Base-by-base conservation (phyloP, 192 early-diverging fungal genomes). In the Podila epigama region DNA sequence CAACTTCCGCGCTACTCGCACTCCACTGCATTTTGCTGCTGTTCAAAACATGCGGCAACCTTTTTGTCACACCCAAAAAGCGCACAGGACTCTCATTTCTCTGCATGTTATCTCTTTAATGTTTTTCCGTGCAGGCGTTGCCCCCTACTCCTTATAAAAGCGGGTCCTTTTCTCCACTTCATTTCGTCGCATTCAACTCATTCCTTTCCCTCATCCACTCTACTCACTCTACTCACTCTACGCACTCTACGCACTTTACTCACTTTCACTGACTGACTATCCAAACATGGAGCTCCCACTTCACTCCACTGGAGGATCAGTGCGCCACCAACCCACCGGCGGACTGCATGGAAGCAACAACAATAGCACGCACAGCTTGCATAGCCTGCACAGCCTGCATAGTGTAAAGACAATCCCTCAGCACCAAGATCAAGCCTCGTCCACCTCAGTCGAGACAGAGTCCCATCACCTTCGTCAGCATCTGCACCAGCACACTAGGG, bases 401-500 rank as follows among this genome's bases (percentile, higher is more conserved):
- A n/a, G n/a, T n/a, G n/a, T n/a, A n/a, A n/a, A n/a, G n/a, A n/a
- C n/a, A n/a, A n/a, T n/a, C n/a, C n/a, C n/a, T 2, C 27, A 32
- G 4, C 27, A 12, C 29, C 27, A 3, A 15, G 25, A 16, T 28
- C 12, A 54, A 20, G 4, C 5, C 51, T 3, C 9, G 2, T 51
- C 51, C 27, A 13, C 20, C 4, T 15, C 52, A 54, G 18, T 25
- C 16, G 20, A 31, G n/a, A n/a, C n/a, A n/a, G n/a, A n/a, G n/a
- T n/a, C n/a, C n/a, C n/a, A n/a, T n/a, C n/a, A n/a, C n/a, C n/a
- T n/a, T n/a, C 68, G 11, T 69, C 59, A 8, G 62, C 68, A 2
- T 59, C 68, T 12, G 22, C 68, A 2, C 40, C 57, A 15, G 61
- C 68, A 29, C 68, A 70, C 60, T 39, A 54, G 15, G 36, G 60